Evolutionary conservation across 805 yeast genomes (phyloP).

Genomic region (Clavispora carvajalis): DNA sequence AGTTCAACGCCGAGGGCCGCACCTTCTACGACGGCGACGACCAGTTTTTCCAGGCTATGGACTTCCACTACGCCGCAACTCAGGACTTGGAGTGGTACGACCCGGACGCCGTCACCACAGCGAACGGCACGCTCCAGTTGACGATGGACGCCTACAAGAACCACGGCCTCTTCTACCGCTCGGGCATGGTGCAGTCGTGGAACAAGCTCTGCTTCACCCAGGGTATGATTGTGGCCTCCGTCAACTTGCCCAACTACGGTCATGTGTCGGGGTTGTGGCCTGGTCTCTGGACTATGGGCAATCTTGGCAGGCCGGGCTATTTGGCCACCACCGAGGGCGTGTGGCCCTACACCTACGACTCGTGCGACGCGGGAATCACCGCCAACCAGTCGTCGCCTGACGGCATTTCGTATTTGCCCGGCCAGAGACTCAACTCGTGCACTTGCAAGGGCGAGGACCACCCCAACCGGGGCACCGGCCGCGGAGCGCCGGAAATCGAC

Average conservation of each 20-base stretch:
- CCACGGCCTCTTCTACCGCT: slow-evolving; percentile 75
- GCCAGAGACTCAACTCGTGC: slow-evolving; percentile 73
- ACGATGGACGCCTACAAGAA: slow-evolving; percentile 78
- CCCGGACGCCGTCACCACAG: slow-evolving; percentile 83
- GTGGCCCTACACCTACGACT: slow-evolving; percentile 88
- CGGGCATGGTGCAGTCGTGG: slow-evolving; percentile 93
- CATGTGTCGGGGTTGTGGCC: slow-evolving; percentile 88
- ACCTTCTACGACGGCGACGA: slow-evolving; percentile 89
- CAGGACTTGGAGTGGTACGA: slow-evolving; percentile 91
- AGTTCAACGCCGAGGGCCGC: slow-evolving; percentile 84
- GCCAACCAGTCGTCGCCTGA: slow-evolving; percentile 88
- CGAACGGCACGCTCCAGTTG: slow-evolving; percentile 62
- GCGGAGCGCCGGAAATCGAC: slow-evolving; percentile 91
- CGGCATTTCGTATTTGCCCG: slow-evolving; percentile 82
- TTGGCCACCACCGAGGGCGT: slow-evolving; percentile 84
- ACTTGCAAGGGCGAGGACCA: slow-evolving; percentile 81
- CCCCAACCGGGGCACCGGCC: slow-evolving; percentile 81
- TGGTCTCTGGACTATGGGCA: slow-evolving; percentile 93
- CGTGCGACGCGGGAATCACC: slow-evolving; percentile 92
- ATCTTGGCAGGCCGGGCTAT: slow-evolving; percentile 88
- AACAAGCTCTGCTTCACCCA: slow-evolving; percentile 85
- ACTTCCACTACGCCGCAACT: slow-evolving; percentile 82
- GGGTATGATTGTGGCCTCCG: slow-evolving; percentile 73
- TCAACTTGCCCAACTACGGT: slow-evolving; percentile 75
- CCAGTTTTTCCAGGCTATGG: slow-evolving; percentile 84